A percentile compares a stretch with the other conserved stretches of the same genome.
Evolutionary conservation across 495 filamentous ascomycete genomes (phyloP).

Genomic region (Friedmanniomyces endolithicus): DNA sequence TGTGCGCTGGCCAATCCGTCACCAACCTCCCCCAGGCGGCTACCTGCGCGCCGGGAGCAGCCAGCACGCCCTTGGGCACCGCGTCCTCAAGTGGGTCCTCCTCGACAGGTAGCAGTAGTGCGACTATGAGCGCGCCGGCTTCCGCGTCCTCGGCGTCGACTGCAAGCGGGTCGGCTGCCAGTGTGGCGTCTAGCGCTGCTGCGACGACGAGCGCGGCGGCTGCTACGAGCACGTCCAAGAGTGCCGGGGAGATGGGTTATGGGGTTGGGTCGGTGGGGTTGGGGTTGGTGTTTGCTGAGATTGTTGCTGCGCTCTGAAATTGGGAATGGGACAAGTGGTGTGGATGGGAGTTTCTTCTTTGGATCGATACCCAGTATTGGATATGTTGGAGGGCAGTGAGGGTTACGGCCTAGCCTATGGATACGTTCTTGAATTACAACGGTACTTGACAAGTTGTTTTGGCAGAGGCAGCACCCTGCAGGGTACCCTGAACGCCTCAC

Average conservation of each 20-base stretch:
- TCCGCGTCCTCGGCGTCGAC: slow-evolving; percentile 2
- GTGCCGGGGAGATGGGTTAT: not conserved
- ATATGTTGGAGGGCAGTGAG: too few relatives aligned
- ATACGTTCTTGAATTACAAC: too few relatives aligned
- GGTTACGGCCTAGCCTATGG: too few relatives aligned
- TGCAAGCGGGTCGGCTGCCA: not conserved
- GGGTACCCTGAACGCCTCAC: too few relatives aligned
- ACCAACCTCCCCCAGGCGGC: slow-evolving; percentile 23
- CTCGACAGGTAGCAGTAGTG: not conserved
- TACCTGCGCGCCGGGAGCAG: slow-evolving; percentile 19
- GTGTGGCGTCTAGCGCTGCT: not conserved
- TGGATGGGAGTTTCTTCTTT: too few relatives aligned
- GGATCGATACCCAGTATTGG: too few relatives aligned
- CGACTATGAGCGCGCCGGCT: slow-evolving; percentile 1
- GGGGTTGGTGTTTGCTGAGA: not conserved
- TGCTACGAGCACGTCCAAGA: not conserved
- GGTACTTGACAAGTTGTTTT: not conserved
- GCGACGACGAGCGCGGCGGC: not conserved
- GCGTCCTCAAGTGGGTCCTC: slow-evolving; percentile 5
- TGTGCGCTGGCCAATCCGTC: slow-evolving; percentile 35
- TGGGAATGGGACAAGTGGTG: not conserved
- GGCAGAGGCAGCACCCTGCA: not conserved
- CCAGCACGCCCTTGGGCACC: slow-evolving; percentile 4
- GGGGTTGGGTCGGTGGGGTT: not conserved
- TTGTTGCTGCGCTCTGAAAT: not conserved